Evolutionary conservation across 2,329 filamentous ascomycete species (phyloP), one percentile per base, ranked within the genome.

Genomic region (Podosphaera fusca): DNA sequence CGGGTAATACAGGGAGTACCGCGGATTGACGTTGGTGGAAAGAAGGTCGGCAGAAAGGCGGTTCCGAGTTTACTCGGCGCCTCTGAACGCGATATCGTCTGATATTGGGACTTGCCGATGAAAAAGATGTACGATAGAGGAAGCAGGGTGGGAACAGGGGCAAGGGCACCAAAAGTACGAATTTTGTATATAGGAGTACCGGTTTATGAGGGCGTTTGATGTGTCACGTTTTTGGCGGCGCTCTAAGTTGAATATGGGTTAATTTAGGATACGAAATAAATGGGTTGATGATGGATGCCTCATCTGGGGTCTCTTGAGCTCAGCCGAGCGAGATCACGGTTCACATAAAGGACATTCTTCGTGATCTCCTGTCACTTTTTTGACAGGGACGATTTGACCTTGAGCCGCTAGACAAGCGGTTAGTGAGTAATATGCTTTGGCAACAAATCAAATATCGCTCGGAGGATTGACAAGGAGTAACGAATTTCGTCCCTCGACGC

Each of bases 1-100:
- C 79, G 89, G 58, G 81, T 86, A 60, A 90, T 95, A 45, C 87
- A 94, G 68, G 89, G 89, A 40, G 81, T 88, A n/a, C 88, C 88
- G 31, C 72, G 78, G 38, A 74, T 76, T 21, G 67, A 68, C 57
- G 54, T 64, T 29, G 63, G 65, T 10, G 65, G 65, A 0, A 67
- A 66, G 58, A 60, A 61, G 56, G 64, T 68, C 1, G 64, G 66
- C 1, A 58, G 67, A 9, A 69, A 69, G 56, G 66, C 66, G 6
- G 65, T 69, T 1, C 67, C 67, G 4, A 69, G 67, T 59, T 56
- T 69, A 58, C 59, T 69, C 21, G 64, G 64, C 4, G 36, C 21
- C 21, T 7, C 53, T 4, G 38, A 33, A 29, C 34, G 38, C 14
- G 53, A 55, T 4, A 21, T 12, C 33, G 47, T 7, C 47, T 50